phyloP scores from a whole-genome alignment of 257 asterid genomes.

The Oldenlandia corymbosa region DNA sequence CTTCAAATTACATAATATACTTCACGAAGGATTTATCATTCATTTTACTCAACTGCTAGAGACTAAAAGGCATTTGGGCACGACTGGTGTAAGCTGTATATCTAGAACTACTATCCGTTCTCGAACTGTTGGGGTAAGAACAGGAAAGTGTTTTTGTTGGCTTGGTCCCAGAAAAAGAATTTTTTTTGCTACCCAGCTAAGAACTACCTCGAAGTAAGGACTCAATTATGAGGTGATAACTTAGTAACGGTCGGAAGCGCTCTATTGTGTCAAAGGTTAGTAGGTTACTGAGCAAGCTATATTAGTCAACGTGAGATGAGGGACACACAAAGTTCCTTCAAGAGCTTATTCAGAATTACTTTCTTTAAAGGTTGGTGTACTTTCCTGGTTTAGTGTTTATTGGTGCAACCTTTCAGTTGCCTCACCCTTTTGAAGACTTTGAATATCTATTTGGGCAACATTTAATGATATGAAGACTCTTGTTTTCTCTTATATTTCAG shows the following conservation, averaged over 20 bases:
- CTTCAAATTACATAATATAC: background rate
- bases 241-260: background rate
- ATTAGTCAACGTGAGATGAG: too few relatives aligned
- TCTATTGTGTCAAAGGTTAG: background rate
- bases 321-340: background rate
- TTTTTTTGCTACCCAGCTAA: background rate
- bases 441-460: background rate
- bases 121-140: too few relatives aligned
- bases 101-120: too few relatives aligned
- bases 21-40: background rate
- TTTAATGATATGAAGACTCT: background rate
- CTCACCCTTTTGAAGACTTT: background rate
- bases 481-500: background rate
- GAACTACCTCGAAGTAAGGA: background rate
- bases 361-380: background rate
- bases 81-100: background rate
- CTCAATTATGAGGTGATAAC: background rate
- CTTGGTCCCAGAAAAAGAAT: background rate
- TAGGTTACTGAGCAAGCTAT: too few relatives aligned
- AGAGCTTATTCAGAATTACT: background rate
- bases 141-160: background rate
- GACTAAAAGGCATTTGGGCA: background rate
- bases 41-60: background rate
- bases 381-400: too few relatives aligned
- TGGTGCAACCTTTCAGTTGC: background rate